Conservation (phyloP, 1,284 basidiomycete genomes). For the Trichosporon sp. region DNA sequence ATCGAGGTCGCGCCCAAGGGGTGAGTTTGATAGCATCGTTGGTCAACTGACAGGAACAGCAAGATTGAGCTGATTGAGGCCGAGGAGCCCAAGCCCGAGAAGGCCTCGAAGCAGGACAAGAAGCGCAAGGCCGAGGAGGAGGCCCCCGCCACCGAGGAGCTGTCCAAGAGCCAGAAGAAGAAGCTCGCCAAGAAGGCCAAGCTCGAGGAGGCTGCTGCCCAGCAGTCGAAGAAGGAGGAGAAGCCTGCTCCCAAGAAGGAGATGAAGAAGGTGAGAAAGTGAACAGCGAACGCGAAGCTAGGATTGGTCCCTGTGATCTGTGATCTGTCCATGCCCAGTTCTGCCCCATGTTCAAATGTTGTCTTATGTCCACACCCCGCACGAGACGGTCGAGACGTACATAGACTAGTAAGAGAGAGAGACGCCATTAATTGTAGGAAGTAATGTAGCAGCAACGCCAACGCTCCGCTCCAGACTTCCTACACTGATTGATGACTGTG, state of each 20-base stretch:
- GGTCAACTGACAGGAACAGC: conserved; percentile 15
- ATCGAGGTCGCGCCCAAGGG: conserved; percentile 22
- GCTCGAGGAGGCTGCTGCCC: conserved; percentile 44
- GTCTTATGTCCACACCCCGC: no score
- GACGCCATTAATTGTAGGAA: neutral
- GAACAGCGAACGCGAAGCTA: neutral
- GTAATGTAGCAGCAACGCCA: neutral
- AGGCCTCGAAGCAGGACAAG: conserved; percentile 10
- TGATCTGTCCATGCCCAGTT: no score
- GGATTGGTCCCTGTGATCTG: no score
- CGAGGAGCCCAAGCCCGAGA: conserved; percentile 16
- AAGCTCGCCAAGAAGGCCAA: conserved; percentile 46
- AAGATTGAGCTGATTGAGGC: conserved; percentile 36
- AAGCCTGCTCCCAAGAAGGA: conserved; percentile 42
- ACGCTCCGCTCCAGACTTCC: neutral
- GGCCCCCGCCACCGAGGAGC: conserved; percentile 13
- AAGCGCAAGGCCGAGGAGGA: conserved; percentile 23
- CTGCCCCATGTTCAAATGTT: no score
- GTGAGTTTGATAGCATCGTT: conserved; percentile 14
- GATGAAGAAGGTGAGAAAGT: conserved; percentile 45
- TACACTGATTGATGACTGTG: neutral
- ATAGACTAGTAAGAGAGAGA: neutral
- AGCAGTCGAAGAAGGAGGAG: conserved; percentile 47
- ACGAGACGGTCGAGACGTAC: no score
- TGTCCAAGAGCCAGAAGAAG: conserved; percentile 47